Percentiles rank a stretch among this genome's conserved stretches.
Evolutionary conservation across 176 grass and related monocot genomes (phyloP).

Genomic region (Elaeis guineensis): DNA sequence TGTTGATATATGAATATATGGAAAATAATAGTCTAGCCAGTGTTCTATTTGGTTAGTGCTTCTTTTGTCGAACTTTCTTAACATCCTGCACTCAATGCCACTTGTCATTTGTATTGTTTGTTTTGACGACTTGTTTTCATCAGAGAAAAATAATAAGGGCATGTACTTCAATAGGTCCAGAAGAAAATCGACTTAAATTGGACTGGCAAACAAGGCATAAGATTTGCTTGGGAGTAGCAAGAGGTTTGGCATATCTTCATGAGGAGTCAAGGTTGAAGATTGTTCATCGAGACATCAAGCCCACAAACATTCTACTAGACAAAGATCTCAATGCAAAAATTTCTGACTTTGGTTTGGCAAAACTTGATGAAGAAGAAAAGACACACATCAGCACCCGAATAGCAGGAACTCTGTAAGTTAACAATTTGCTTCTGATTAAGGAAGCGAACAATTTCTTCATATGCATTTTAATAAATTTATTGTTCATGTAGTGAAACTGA

Average conservation of each 20-base stretch:
- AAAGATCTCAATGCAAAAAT: no score
- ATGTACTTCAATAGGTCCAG: constrained; percentile 25
- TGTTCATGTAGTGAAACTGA: no score
- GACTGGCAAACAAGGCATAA: constrained; percentile 57
- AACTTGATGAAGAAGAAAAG: no score
- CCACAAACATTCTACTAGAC: no score
- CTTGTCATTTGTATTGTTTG: neutral
- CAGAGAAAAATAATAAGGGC: neutral
- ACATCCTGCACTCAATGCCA: neutral
- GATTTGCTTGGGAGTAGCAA: constrained; percentile 68
- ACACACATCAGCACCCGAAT: no score
- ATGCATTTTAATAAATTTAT: neutral
- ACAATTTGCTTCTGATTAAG: no score
- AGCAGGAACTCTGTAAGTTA: constrained; percentile 77
- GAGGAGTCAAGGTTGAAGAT: no score
- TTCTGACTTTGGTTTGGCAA: no score
- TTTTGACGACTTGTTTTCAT: no score
- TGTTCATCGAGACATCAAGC: no score
- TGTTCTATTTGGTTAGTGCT: constrained; percentile 2
- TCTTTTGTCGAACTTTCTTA: neutral
- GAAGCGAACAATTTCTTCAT: constrained; percentile 14
- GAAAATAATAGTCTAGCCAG: constrained; percentile 17
- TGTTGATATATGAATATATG: constrained; percentile 12
- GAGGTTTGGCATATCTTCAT: constrained; percentile 72
- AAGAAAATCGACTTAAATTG: constrained; percentile 46